phyloP scores from a whole-genome alignment of 2,329 filamentous ascomycete species.

The Calonectria pauciramosa region DNA sequence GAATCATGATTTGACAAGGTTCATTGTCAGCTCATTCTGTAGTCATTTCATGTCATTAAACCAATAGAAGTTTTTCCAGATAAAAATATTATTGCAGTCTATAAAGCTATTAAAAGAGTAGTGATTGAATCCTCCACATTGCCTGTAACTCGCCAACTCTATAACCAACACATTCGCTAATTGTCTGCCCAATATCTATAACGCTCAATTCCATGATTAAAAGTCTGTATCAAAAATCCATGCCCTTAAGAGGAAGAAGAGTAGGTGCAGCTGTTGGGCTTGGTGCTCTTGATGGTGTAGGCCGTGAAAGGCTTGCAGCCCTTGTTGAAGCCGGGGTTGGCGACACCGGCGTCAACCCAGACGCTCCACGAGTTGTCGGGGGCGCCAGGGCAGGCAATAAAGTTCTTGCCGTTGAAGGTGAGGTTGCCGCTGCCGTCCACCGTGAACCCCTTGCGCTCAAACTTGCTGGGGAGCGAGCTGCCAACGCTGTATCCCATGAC shows the following conservation, averaged over 20 bases:
- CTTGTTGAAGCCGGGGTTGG: slow-evolving; percentile 52
- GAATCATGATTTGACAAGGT: neutral
- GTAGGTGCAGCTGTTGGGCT: slow-evolving; percentile 56
- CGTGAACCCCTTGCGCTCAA: slow-evolving; percentile 62
- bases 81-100: neutral
- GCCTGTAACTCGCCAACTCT: neutral
- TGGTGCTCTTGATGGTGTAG: slow-evolving; percentile 44
- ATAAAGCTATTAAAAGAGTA: neutral
- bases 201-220: neutral
- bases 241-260: slow-evolving; percentile 21
- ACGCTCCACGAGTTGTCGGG: slow-evolving; percentile 56
- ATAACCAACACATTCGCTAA: neutral
- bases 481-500: slow-evolving; percentile 66
- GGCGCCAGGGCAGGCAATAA: slow-evolving; percentile 67
- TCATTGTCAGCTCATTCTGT: neutral
- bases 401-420: slow-evolving; percentile 57
- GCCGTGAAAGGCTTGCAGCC: slow-evolving; percentile 54
- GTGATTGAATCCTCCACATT: neutral
- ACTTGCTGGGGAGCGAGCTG: slow-evolving; percentile 51
- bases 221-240: too few species aligned
- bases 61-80: neutral
- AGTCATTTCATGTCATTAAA: neutral
- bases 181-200: neutral
- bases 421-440: slow-evolving; percentile 60
- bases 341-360: slow-evolving; percentile 51